Percentiles rank a stretch among this genome's conserved stretches.
These are phyloP conservation scores for Gentiana macrophylla DNA, from an alignment of 257 asterid species.

Conservation along the genomic window DNA sequence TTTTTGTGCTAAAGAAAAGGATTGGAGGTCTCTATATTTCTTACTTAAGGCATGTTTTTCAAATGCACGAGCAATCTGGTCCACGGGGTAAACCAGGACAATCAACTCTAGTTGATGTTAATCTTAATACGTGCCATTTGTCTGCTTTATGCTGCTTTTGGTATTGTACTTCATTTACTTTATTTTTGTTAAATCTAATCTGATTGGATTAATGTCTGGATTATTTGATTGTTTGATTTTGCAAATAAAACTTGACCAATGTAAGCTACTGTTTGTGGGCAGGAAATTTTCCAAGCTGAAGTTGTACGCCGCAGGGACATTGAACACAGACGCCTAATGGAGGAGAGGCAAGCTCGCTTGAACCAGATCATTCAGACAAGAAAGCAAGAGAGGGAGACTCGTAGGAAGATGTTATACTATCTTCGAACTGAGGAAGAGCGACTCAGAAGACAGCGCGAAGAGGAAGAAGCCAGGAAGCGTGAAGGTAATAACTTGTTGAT, in stretches of 20 bases:
- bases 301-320: conserved; percentile 36
- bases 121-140: no score
- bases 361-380: conserved; percentile 43
- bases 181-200: no score
- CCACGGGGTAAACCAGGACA: no score
- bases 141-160: no score
- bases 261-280: conserved; percentile 8
- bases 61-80: no score
- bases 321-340: conserved; percentile 29
- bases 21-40: no score
- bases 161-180: no score
- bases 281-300: conserved; percentile 46
- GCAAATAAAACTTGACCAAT: not conserved
- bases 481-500: conserved; percentile 43
- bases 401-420: conserved; percentile 55
- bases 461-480: conserved; percentile 71
- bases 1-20: no score
- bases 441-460: conserved; percentile 53
- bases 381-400: conserved; percentile 53
- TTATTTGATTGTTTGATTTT: no score
- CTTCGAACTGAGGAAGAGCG: conserved; percentile 67
- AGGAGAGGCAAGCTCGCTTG: conserved; percentile 42
- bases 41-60: no score
- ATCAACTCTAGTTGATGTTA: no score
- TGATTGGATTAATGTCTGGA: no score